Conservation (phyloP, 2,329 filamentous ascomycete species). For the Dactylonectria estremocensis region DNA sequence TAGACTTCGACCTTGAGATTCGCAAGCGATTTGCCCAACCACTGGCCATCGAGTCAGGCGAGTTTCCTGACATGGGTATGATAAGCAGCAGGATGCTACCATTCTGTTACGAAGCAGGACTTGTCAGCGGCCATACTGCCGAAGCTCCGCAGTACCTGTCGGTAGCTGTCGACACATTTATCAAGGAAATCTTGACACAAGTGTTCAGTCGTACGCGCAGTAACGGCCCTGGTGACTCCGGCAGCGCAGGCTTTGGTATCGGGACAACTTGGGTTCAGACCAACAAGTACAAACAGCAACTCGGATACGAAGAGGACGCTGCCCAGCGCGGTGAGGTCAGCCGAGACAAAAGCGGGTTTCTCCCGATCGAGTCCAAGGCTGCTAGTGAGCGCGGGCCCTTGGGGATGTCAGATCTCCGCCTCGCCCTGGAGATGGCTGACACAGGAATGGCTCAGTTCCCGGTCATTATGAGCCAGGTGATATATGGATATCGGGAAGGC, state of each 20-base stretch:
- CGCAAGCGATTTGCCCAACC: constrained; percentile 76
- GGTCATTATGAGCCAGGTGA: constrained; percentile 78
- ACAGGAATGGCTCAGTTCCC: constrained; percentile 84
- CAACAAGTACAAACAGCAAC: constrained; percentile 80
- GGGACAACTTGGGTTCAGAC: constrained; percentile 84
- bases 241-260: constrained; percentile 74
- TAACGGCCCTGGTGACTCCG: constrained; percentile 75
- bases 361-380: constrained; percentile 86
- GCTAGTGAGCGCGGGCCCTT: constrained; percentile 80
- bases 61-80: constrained; percentile 76
- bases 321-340: constrained; percentile 81
- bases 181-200: constrained; percentile 76
- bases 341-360: constrained; percentile 81
- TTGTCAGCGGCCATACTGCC: constrained; percentile 70
- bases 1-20: constrained; percentile 78
- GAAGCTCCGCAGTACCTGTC: constrained; percentile 77
- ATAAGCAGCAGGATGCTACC: constrained; percentile 78
- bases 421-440: constrained; percentile 83
- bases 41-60: constrained; percentile 76
- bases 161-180: constrained; percentile 76
- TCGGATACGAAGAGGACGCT: constrained; percentile 82
- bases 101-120: constrained; percentile 77
- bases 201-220: constrained; percentile 76
- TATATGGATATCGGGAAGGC: constrained; percentile 81
- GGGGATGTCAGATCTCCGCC: constrained; percentile 82